A percentile compares a stretch with the other conserved stretches of the same genome.
phyloP scores from a whole-genome alignment of 1,284 basidiomycete species.

The Leccinum huronense region DNA sequence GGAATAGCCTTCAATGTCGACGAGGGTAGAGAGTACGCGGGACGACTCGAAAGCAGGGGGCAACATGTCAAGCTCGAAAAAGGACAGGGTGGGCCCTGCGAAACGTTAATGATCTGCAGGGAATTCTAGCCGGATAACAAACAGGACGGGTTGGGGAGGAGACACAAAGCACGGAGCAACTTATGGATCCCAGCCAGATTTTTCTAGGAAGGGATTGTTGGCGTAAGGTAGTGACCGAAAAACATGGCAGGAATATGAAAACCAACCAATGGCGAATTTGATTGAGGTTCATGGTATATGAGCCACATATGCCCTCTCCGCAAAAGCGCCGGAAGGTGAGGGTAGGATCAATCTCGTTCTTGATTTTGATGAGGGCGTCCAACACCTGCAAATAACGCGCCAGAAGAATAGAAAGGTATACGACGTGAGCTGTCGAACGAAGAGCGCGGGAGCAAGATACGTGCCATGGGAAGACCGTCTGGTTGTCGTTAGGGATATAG shows the following conservation, averaged over 20 bases:
- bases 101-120: constrained; percentile 31
- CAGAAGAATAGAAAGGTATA: neutral
- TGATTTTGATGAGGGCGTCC: constrained; percentile 97
- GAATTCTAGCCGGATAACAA: constrained; percentile 27
- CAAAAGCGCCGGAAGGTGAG: constrained; percentile 96
- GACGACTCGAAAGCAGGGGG: constrained; percentile 5
- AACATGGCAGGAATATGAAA: constrained; percentile 35
- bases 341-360: constrained; percentile 97
- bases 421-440: neutral
- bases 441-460: constrained; percentile 23
- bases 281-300: constrained; percentile 89
- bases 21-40: constrained; percentile 10
- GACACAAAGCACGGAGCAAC: constrained; percentile 18
- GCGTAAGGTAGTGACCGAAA: constrained; percentile 32
- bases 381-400: constrained; percentile 55
- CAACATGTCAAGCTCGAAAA: constrained; percentile 9
- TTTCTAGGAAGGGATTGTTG: constrained; percentile 33
- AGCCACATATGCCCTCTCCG: constrained; percentile 97
- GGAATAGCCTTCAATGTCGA: constrained; percentile 32
- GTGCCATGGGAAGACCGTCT: constrained; percentile 91
- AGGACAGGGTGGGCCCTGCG: constrained; percentile 15
- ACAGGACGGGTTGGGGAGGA: constrained; percentile 26
- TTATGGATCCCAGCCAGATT: constrained; percentile 23
- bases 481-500: constrained; percentile 43
- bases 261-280: constrained; percentile 27